Conservation (phyloP, 2,329 filamentous ascomycete genomes). For the Clonostachys rhizophaga region DNA sequence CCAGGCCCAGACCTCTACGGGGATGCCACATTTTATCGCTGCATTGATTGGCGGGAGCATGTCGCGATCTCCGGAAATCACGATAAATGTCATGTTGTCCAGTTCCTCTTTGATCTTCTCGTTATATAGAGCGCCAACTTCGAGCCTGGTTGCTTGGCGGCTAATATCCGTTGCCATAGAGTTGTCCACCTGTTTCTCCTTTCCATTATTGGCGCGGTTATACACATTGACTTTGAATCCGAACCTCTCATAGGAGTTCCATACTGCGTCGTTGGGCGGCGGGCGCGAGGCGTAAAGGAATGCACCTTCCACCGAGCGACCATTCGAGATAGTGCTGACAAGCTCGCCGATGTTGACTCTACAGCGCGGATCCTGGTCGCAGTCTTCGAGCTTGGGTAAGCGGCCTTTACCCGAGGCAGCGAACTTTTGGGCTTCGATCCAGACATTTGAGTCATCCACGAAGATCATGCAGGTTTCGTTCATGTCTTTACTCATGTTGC, state of each 20-base stretch:
- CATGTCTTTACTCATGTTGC: not conserved
- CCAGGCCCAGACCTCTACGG: constrained; percentile 18
- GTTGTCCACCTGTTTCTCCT: constrained; percentile 18
- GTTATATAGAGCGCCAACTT: constrained; percentile 1
- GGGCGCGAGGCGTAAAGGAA: constrained; percentile 15
- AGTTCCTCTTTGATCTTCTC: not conserved
- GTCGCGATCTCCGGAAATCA: constrained; percentile 15
- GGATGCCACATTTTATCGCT: constrained; percentile 9
- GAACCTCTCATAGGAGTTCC: constrained; percentile 6
- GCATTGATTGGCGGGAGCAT: constrained; percentile 11
- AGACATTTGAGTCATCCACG: constrained; percentile 16
- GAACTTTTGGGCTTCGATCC: constrained; percentile 17
- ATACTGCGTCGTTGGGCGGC: constrained; percentile 14
- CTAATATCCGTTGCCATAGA: constrained; percentile 12
- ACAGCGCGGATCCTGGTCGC: constrained; percentile 12
- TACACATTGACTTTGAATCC: constrained; percentile 10
- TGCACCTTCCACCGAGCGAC: constrained; percentile 6
- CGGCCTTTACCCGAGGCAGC: constrained; percentile 7
- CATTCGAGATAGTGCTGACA: constrained; percentile 6
- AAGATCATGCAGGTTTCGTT: constrained; percentile 12
- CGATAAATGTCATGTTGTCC: constrained; percentile 9
- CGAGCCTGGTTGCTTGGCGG: constrained; percentile 6
- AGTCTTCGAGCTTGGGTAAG: constrained; percentile 6
- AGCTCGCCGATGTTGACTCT: constrained; percentile 7
- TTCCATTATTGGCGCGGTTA: constrained; percentile 7